These are phyloP conservation scores for Pseudomonodictys pantanalensis DNA, from an alignment of 495 filamentous ascomycete species.

Conservation along the genomic window DNA sequence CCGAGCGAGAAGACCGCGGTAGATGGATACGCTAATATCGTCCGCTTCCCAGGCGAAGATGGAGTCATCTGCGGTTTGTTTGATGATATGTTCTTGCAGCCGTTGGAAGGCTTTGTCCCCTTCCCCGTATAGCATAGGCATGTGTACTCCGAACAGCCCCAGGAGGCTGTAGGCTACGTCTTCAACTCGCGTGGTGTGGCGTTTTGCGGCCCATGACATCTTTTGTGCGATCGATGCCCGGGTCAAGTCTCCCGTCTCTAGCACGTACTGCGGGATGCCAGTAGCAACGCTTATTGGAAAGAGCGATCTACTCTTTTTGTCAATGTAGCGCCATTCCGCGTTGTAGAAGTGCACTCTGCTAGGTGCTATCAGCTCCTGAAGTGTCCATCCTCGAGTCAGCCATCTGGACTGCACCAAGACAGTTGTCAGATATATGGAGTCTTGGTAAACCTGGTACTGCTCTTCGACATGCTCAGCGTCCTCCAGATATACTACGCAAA, in stretches of 20 bases:
- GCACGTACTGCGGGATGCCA: not conserved
- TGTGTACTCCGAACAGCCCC: constrained; percentile 16
- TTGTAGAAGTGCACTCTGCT: too few relatives aligned
- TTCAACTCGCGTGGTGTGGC: constrained; percentile 19
- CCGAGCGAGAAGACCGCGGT: constrained; percentile 9
- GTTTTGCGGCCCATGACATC: constrained; percentile 20
- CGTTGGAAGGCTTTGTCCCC: constrained; percentile 18
- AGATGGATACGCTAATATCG: not conserved
- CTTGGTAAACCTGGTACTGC: too few relatives aligned
- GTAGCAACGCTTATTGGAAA: not conserved
- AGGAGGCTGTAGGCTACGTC: constrained; percentile 19
- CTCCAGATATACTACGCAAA: too few relatives aligned
- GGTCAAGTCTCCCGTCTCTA: not conserved
- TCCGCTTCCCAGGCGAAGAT: constrained; percentile 17
- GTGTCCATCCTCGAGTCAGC: too few relatives aligned
- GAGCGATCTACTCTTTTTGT: too few relatives aligned
- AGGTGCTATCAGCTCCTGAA: too few relatives aligned
- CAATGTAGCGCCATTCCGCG: too few relatives aligned
- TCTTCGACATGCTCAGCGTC: too few relatives aligned
- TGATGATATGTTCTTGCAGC: constrained; percentile 24
- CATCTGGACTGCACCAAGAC: too few relatives aligned
- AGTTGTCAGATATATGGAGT: too few relatives aligned
- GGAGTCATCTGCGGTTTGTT: constrained; percentile 6
- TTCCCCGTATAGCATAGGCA: constrained; percentile 26
- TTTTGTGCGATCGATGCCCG: constrained; percentile 3